Evolutionary conservation across 192 early-diverging fungal genomes (phyloP).

Genomic region (Anaeromyces robustus): DNA sequence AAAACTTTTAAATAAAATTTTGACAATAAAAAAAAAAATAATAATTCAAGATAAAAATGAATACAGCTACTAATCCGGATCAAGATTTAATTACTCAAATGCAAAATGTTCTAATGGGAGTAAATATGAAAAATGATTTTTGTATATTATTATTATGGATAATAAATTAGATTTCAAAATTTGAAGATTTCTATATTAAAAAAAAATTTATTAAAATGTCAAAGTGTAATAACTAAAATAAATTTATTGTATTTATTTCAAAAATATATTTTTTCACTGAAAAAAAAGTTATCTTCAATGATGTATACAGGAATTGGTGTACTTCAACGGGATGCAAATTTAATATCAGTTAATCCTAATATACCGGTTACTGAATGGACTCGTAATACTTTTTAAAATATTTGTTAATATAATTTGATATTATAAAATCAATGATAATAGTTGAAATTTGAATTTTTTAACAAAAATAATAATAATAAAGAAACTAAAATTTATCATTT

Average conservation of each 20-base stretch:
- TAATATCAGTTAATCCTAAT: conserved; percentile 7
- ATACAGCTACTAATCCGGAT: not conserved
- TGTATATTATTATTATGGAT: not conserved
- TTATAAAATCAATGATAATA: no score
- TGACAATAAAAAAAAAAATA: no score
- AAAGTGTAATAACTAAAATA: no score
- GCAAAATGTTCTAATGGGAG: not conserved
- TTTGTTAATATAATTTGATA: not conserved
- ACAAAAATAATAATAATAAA: no score
- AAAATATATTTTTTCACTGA: not conserved
- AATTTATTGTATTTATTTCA: no score
- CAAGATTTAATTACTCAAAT: not conserved
- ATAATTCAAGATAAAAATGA: not conserved
- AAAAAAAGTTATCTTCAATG: conserved; percentile 12
- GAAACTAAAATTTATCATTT: no score
- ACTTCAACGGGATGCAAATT: conserved; percentile 24
- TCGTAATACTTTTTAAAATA: not conserved
- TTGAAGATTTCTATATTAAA: not conserved
- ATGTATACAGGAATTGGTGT: conserved; percentile 20
- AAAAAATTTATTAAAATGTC: not conserved
- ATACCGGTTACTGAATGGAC: conserved; percentile 25
- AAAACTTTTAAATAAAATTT: no score
- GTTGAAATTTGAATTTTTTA: no score
- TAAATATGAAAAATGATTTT: not conserved
- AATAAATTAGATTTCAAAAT: not conserved